Conservation (phyloP, 495 filamentous ascomycete genomes). For the Apodospora peruviana region DNA sequence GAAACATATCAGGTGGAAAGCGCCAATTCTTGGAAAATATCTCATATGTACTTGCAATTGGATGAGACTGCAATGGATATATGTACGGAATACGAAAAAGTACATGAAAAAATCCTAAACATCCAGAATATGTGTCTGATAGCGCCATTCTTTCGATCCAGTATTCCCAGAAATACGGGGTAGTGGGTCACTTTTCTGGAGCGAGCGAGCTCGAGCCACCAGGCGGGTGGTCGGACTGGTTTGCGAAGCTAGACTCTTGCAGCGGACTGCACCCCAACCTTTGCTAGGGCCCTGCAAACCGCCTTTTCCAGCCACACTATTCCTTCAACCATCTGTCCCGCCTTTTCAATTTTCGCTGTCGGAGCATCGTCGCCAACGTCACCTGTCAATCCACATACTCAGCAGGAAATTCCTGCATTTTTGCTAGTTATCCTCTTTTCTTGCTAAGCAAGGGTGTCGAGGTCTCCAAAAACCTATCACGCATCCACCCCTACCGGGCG, state of each 20-base stretch:
- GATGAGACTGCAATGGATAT: too few species aligned
- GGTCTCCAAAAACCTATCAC: neutral
- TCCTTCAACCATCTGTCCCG: slow-evolving; percentile 8
- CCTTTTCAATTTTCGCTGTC: slow-evolving; percentile 18
- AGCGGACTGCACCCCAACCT: too few species aligned
- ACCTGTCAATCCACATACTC: slow-evolving; percentile 11
- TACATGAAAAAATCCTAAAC: too few species aligned
- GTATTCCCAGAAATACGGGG: neutral
- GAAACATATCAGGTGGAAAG: too few species aligned
- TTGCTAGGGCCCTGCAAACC: too few species aligned
- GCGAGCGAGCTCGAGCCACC: neutral
- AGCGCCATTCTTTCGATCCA: too few species aligned
- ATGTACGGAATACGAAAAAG: too few species aligned
- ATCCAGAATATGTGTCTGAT: too few species aligned
- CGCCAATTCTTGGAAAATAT: too few species aligned
- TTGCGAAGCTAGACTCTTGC: too few species aligned
- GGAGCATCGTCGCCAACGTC: slow-evolving; percentile 2
- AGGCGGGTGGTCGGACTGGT: too few species aligned
- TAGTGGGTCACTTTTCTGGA: neutral
- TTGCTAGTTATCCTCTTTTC: slow-evolving; percentile 18
- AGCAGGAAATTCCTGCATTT: slow-evolving; percentile 21
- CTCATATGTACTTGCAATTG: too few species aligned
- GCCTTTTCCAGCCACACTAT: slow-evolving; percentile 29
- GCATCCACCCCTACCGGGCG: neutral
- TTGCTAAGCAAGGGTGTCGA: neutral